Evolutionary conservation across 1,284 basidiomycete genomes (phyloP).

Genomic region (Heterobasidion occidentale): DNA sequence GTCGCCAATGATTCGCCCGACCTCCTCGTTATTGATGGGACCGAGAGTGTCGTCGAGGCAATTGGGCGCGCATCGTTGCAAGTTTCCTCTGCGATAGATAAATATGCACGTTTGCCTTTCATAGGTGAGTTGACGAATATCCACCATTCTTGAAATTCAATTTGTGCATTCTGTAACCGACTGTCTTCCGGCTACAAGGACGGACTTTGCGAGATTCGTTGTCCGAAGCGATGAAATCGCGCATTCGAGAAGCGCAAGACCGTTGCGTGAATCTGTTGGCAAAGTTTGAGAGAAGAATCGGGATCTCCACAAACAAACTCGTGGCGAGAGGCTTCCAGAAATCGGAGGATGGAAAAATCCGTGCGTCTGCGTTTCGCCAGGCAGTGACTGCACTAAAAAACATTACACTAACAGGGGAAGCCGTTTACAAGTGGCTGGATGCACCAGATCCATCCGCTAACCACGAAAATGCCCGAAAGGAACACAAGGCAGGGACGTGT

Average conservation of each 20-base stretch:
- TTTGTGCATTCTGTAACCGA: background rate
- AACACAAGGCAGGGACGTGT: background rate
- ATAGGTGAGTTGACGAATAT: background rate
- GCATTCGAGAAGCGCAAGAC: background rate
- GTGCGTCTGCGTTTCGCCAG: too few species aligned
- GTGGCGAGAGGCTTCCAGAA: background rate
- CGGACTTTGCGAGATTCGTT: background rate
- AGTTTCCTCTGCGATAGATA: background rate
- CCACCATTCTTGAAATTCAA: background rate
- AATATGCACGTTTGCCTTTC: background rate
- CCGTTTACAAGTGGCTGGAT: background rate
- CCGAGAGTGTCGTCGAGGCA: background rate
- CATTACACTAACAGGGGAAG: background rate
- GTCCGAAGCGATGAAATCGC: background rate
- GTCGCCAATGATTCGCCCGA: background rate
- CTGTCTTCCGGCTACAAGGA: background rate
- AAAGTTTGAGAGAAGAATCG: background rate
- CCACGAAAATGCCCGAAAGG: background rate
- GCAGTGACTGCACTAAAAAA: too few species aligned
- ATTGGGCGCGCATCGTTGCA: background rate
- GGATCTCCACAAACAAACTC: background rate
- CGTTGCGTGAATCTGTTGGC: background rate
- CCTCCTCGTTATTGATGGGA: background rate
- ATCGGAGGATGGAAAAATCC: background rate
- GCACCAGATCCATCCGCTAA: background rate